These are phyloP conservation scores for Pyrenophora tritici-repentis DNA, from an alignment of 2,329 filamentous ascomycete genomes.

Conservation along the genomic window DNA sequence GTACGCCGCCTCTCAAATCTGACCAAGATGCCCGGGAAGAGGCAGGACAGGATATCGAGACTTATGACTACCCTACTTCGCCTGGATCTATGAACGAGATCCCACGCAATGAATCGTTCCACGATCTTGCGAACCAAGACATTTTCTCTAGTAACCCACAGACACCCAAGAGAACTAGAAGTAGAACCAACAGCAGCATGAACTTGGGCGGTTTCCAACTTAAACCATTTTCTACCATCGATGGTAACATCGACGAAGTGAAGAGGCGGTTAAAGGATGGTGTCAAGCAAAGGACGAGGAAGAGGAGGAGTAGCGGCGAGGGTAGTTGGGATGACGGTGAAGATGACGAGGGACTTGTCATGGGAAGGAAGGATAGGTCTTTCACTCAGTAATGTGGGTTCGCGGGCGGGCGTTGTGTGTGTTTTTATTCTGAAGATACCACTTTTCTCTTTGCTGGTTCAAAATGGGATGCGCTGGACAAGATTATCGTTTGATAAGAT, in stretches of 20 bases:
- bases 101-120: constrained; percentile 91
- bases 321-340: constrained; percentile 28
- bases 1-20: constrained; percentile 30
- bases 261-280: constrained; percentile 81
- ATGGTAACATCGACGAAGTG: constrained; percentile 79
- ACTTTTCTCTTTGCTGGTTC: constrained; percentile 12
- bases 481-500: too few species aligned
- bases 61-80: constrained; percentile 35
- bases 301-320: constrained; percentile 53
- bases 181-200: constrained; percentile 61
- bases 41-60: constrained; percentile 23
- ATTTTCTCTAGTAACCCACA: constrained; percentile 88
- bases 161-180: constrained; percentile 76
- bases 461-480: background rate
- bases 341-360: constrained; percentile 31
- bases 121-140: constrained; percentile 82
- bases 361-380: constrained; percentile 23
- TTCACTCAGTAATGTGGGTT: constrained; percentile 5
- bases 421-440: constrained; percentile 21
- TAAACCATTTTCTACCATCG: constrained; percentile 69
- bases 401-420: constrained; percentile 2
- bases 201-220: constrained; percentile 68
- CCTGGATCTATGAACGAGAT: constrained; percentile 29
- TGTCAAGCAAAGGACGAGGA: constrained; percentile 75
- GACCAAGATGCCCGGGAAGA: constrained; percentile 22